These are phyloP conservation scores for Penicillium angulare DNA, from an alignment of 495 filamentous ascomycete species.

Conservation along the genomic window DNA sequence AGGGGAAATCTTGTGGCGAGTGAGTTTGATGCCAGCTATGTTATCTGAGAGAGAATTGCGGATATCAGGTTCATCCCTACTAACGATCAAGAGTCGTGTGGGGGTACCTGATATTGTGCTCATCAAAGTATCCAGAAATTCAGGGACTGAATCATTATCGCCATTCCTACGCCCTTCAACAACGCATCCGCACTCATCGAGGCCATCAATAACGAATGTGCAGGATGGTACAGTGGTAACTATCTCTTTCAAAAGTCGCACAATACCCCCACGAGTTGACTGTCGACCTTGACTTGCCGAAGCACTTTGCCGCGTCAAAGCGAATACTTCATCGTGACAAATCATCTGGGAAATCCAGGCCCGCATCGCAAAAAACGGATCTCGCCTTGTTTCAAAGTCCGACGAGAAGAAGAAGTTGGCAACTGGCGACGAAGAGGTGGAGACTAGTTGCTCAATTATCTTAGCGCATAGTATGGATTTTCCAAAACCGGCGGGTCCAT, in stretches of 20 bases:
- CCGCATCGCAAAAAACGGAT: slow-evolving; percentile 1
- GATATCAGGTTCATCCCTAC: slow-evolving; percentile 6
- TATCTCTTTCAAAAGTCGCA: not conserved
- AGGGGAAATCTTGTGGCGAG: not conserved
- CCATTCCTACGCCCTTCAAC: not conserved
- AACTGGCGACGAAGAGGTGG: not conserved
- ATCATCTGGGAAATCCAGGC: slow-evolving; percentile 3
- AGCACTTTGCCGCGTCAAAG: not conserved
- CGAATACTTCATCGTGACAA: not conserved
- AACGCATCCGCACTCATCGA: slow-evolving; percentile 4
- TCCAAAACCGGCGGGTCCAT: slow-evolving; percentile 7
- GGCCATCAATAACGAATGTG: slow-evolving; percentile 5
- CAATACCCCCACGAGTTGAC: not conserved
- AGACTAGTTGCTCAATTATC: not conserved
- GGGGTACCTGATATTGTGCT: not conserved
- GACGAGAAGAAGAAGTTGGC: slow-evolving; percentile 6
- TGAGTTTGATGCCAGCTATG: not conserved
- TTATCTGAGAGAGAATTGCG: not conserved
- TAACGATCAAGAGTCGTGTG: slow-evolving; percentile 3
- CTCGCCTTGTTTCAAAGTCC: not conserved
- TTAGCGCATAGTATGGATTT: slow-evolving; percentile 5
- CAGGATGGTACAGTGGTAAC: not conserved
- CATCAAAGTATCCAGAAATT: not conserved
- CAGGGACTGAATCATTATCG: not conserved
- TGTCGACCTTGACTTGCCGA: not conserved